These are phyloP conservation scores for Penicillium argentinense DNA, from an alignment of 495 filamentous ascomycete species.

Conservation along the genomic window DNA sequence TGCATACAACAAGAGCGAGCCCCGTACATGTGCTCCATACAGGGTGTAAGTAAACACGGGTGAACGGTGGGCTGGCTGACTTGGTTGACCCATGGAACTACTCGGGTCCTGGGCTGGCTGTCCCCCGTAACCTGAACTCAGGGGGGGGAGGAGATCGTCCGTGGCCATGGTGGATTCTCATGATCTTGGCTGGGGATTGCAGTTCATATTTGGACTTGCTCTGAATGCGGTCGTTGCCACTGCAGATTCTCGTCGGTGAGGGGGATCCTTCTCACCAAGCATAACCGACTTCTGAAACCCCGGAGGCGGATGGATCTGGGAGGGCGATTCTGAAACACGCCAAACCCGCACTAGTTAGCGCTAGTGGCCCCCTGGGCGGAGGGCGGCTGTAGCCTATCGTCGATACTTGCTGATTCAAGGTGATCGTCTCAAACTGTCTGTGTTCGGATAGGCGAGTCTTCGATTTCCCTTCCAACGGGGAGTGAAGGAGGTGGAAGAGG, in stretches of 20 bases:
- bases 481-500: no score
- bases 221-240: neutral
- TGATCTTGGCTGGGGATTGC: no score
- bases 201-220: no score
- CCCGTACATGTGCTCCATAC: neutral
- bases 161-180: no score
- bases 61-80: constrained; percentile 25
- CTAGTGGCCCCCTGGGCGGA: constrained; percentile 18
- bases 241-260: neutral
- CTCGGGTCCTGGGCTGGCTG: no score
- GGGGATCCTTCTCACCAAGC: neutral
- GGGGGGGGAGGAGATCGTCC: no score
- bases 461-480: constrained; percentile 1
- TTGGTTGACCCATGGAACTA: constrained; percentile 19
- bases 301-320: constrained; percentile 24
- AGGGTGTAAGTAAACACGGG: constrained; percentile 10
- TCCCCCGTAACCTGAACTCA: no score
- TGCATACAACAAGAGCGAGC: no score
- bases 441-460: no score
- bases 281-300: constrained; percentile 23
- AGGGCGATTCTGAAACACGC: constrained; percentile 26
- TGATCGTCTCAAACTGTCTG: neutral
- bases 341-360: constrained; percentile 18
- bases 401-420: constrained; percentile 15
- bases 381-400: constrained; percentile 10